These are phyloP conservation scores for Globisporangium cederbergense DNA, from an alignment of 352 stramenopile species.

Conservation along the genomic window DNA sequence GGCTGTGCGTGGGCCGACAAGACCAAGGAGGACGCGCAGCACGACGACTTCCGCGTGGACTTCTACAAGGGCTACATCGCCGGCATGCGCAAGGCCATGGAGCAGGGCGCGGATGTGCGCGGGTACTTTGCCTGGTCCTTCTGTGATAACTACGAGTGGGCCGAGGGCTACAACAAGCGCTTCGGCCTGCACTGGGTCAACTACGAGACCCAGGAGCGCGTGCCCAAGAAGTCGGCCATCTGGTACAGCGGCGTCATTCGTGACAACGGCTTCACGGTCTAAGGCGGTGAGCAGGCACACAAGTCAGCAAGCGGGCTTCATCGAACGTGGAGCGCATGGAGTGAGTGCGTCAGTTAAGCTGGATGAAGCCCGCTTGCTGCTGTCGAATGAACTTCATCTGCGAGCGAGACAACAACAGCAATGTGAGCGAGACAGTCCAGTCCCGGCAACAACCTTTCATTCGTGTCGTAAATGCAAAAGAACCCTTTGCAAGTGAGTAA, in stretches of 20 bases:
- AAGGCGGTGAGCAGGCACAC: background rate
- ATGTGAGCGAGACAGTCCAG: background rate
- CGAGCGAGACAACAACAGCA: background rate
- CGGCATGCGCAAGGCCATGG: constrained; percentile 53
- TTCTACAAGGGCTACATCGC: constrained; percentile 86
- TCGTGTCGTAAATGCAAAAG: background rate
- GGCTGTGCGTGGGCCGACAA: constrained; percentile 65
- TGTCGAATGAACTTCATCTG: background rate
- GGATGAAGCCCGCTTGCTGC: background rate
- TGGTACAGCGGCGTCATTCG: constrained; percentile 51
- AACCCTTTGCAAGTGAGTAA: background rate
- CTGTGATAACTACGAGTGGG: constrained; percentile 93
- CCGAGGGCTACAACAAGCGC: constrained; percentile 52
- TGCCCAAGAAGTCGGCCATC: constrained; percentile 52
- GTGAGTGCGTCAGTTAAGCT: background rate
- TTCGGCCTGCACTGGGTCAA: constrained; percentile 59
- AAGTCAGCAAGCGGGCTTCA: too few species aligned
- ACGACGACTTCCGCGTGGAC: constrained; percentile 74
- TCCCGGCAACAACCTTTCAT: background rate
- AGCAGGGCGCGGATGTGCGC: constrained; percentile 52
- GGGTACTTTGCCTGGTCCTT: constrained; percentile 92
- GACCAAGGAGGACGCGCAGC: constrained; percentile 64
- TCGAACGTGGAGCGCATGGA: background rate
- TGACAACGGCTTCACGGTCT: constrained; percentile 35
- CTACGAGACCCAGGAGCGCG: constrained; percentile 55